These are phyloP conservation scores for Coelastrella sp. DNA, from an alignment of 139 green algal genomes.

Conservation along the genomic window DNA sequence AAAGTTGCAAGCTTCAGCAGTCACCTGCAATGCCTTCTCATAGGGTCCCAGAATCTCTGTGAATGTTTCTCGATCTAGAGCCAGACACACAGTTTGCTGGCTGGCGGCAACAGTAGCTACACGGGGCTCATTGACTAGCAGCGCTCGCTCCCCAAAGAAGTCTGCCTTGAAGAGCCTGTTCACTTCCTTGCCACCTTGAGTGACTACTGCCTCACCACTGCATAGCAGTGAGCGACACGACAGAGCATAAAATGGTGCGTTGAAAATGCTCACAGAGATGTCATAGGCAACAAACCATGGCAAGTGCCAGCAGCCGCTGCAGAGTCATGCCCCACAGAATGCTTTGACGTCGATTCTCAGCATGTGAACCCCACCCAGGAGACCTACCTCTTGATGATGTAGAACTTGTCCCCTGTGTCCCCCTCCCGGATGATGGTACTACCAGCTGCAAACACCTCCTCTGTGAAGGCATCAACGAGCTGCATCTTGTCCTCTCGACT, in stretches of 20 bases:
- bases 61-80: slow-evolving; percentile 83
- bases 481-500: slow-evolving; percentile 74
- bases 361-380: too few relatives aligned
- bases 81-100: slow-evolving; percentile 76
- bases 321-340: too few relatives aligned
- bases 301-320: too few relatives aligned
- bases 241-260: neutral
- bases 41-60: slow-evolving; percentile 86
- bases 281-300: too few relatives aligned
- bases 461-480: slow-evolving; percentile 81
- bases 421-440: slow-evolving; percentile 71
- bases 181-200: slow-evolving; percentile 71
- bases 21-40: slow-evolving; percentile 74
- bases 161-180: slow-evolving; percentile 93
- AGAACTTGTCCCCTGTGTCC: slow-evolving; percentile 89
- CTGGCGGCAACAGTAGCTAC: slow-evolving; percentile 75
- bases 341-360: too few relatives aligned
- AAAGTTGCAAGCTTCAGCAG: too few relatives aligned
- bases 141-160: slow-evolving; percentile 92
- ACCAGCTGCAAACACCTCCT: slow-evolving; percentile 62
- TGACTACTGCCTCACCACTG: slow-evolving; percentile 65
- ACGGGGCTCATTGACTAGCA: slow-evolving; percentile 82
- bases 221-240: neutral
- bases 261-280: too few relatives aligned
- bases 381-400: slow-evolving; percentile 90